A percentile compares a stretch with the other conserved stretches of the same genome.
Conservation (phyloP, 2,329 filamentous ascomycete genomes). For the Fusarium citri region DNA sequence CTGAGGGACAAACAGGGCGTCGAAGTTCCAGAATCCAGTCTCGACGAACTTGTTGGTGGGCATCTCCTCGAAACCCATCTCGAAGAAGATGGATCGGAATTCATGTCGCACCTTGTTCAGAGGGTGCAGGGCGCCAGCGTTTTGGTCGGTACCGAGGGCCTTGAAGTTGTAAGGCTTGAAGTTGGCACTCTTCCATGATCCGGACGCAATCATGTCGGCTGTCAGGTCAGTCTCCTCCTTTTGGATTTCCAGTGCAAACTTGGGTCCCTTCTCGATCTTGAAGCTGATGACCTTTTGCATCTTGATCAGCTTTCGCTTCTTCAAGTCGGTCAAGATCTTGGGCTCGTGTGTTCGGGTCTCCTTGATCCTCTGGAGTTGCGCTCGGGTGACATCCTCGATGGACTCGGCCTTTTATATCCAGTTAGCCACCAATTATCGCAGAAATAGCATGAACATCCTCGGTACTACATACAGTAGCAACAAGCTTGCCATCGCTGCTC, state of each 20-base stretch:
- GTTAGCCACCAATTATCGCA: slow-evolving; percentile 1
- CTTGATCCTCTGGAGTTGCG: slow-evolving; percentile 80
- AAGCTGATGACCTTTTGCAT: slow-evolving; percentile 88
- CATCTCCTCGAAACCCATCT: slow-evolving; percentile 99
- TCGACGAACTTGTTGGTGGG: slow-evolving; percentile 93
- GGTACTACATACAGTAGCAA: slow-evolving; percentile 60
- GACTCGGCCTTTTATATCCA: slow-evolving; percentile 66
- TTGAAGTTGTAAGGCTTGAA: slow-evolving; percentile 91
- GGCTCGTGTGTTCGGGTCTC: slow-evolving; percentile 77
- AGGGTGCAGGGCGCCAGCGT: slow-evolving; percentile 71
- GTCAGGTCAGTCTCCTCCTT: slow-evolving; percentile 97
- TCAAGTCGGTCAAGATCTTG: slow-evolving; percentile 83
- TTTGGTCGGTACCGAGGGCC: slow-evolving; percentile 70
- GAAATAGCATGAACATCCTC: background rate
- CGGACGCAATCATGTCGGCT: slow-evolving; percentile 87
- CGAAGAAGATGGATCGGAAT: slow-evolving; percentile 98
- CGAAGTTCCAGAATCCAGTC: slow-evolving; percentile 99
- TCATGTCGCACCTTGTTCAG: slow-evolving; percentile 96
- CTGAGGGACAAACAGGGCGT: slow-evolving; percentile 92
- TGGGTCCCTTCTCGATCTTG: slow-evolving; percentile 84
- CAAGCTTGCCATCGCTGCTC: slow-evolving; percentile 67
- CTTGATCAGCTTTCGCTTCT: slow-evolving; percentile 90
- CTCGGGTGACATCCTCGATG: slow-evolving; percentile 82
- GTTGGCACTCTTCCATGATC: slow-evolving; percentile 90
- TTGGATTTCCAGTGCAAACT: slow-evolving; percentile 87